These are phyloP conservation scores for Fusarium sp. DNA, from an alignment of 2,329 filamentous ascomycete species.

Conservation along the genomic window DNA sequence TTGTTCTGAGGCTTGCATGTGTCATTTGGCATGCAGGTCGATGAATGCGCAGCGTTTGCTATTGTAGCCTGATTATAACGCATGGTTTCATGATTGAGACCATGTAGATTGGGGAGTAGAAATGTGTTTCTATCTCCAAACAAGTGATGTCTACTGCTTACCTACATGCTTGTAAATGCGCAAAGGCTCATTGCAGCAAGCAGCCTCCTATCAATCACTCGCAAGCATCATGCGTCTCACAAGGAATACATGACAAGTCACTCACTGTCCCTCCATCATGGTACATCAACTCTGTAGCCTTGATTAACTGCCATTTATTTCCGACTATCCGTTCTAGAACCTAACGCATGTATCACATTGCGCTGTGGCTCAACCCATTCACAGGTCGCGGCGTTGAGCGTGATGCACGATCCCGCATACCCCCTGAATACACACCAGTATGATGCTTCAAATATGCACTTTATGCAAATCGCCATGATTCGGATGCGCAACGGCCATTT, in stretches of 20 bases:
- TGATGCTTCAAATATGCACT: not conserved
- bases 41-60: not conserved
- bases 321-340: not conserved
- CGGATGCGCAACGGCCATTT: not conserved
- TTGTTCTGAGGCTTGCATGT: not conserved
- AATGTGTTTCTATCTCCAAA: conserved; percentile 74
- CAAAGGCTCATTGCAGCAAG: not conserved
- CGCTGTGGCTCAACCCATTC: not conserved
- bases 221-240: not conserved
- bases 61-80: conserved; percentile 62
- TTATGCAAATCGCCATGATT: not conserved
- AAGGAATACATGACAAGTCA: not conserved
- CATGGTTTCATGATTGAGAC: conserved; percentile 84
- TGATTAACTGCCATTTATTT: not conserved
- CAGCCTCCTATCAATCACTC: not conserved
- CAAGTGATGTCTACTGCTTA: not conserved
- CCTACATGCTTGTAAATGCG: not conserved
- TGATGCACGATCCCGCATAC: not conserved
- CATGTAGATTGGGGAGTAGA: conserved; percentile 80
- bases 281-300: not conserved
- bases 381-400: not conserved
- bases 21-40: not conserved
- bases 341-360: not conserved
- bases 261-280: not conserved
- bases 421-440: not conserved